Evolutionary conservation across 495 filamentous ascomycete species (phyloP), one percentile per base, ranked within the genome.

Genomic region (Xylaria telfairii): DNA sequence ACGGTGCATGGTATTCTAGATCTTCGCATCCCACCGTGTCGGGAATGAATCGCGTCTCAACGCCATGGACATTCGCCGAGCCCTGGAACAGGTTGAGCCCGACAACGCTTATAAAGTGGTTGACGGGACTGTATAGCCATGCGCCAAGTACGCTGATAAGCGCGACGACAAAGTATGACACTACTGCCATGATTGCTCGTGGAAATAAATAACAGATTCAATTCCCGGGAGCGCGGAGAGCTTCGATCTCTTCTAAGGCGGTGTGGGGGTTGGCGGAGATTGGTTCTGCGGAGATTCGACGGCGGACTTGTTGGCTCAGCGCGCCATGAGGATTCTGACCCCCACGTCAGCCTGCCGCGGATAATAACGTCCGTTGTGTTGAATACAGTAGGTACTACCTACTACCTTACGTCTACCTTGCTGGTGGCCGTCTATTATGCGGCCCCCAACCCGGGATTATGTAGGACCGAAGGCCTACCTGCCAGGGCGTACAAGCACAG

Each of bases 21-120:
- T 91, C 89, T 67, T 91, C 89, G 71, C 87, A 90, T 41, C 87
- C 80, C 37, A 83, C 71, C 0, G 88, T 89, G 73, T 89, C 86
- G 6, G 81, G 76, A 56, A 91, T 87, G 28, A 72, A 68, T 1
- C 28, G 62, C 12, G 70, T 62, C 77, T 79, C 78, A 6, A 80
- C 68, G 17, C 81, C 81, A 46, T 83, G 77, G 30, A 80, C 60
- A 13, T 81, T 78, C 4, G 75, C 60, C 69, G 32, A 77, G 44
- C 32, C 57, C 73, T 44, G 66, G 63, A 51, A 74, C 34, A 17
- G 83, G 74, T 24, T 73, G 65, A 71, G 76, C 34, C 82, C 86
- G 3, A 78, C 15, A 44, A 83, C 70, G 3, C 64, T 78, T 9
- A 79, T 34, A 28, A 77, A 30, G 30, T 75, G 83, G 17, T 62